A percentile compares a stretch with the other conserved stretches of the same genome.
Conservation (phyloP, 2,329 filamentous ascomycete species). For the Simplicillium aogashimaense region DNA sequence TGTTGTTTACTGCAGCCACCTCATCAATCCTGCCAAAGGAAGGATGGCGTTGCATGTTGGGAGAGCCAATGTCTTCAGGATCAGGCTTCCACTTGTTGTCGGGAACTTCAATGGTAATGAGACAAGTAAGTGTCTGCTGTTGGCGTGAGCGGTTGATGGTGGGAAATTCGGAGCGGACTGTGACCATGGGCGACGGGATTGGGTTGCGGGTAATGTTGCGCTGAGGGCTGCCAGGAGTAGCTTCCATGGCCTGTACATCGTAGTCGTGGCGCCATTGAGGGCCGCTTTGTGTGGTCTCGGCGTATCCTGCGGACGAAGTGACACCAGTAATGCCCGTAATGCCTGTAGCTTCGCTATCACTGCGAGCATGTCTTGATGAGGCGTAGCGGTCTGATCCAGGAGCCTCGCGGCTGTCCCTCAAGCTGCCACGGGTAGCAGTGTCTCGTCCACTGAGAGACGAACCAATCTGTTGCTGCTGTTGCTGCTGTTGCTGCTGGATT, state of each 20-base stretch:
- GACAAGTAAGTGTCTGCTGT: constrained; percentile 88
- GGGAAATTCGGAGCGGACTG: constrained; percentile 91
- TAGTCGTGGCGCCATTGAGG: constrained; percentile 78
- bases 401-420: constrained; percentile 40
- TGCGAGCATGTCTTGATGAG: constrained; percentile 54
- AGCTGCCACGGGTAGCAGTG: constrained; percentile 25
- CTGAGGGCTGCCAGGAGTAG: constrained; percentile 60
- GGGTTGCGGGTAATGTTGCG: constrained; percentile 67
- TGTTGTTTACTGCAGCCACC: constrained; percentile 23
- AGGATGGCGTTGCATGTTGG: constrained; percentile 31
- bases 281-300: constrained; percentile 61
- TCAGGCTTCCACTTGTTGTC: constrained; percentile 86
- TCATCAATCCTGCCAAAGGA: constrained; percentile 39
- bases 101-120: constrained; percentile 88
- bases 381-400: constrained; percentile 33
- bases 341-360: constrained; percentile 69
- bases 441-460: constrained; percentile 19
- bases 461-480: constrained; percentile 13
- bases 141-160: constrained; percentile 86
- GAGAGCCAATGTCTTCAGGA: constrained; percentile 63
- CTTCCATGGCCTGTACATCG: constrained; percentile 93
- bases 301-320: constrained; percentile 70
- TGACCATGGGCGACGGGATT: constrained; percentile 85
- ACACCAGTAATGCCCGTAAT: constrained; percentile 46
- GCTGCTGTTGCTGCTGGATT: constrained; percentile 25